Conservation (phyloP, 163 green algal genomes). For the Scenedesmus sp. region DNA sequence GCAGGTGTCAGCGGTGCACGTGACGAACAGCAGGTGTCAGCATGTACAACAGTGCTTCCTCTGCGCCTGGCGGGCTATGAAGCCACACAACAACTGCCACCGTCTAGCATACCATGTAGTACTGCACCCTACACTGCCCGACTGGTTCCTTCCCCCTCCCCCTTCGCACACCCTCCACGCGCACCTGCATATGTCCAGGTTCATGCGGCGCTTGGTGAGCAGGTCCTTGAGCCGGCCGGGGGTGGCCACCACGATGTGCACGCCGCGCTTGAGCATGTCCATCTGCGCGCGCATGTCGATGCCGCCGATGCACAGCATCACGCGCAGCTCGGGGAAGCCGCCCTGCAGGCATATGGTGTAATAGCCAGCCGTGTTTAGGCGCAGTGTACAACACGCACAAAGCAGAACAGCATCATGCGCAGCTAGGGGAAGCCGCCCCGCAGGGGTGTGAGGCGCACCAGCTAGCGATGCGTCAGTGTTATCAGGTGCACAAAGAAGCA, state of each 20-base stretch:
- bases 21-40: neutral
- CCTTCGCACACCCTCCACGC: neutral
- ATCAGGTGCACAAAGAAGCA: no score
- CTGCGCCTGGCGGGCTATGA: neutral
- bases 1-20: neutral
- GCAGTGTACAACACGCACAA: neutral
- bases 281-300: constrained; percentile 75
- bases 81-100: neutral
- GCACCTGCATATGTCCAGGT: constrained; percentile 90
- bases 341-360: constrained; percentile 51
- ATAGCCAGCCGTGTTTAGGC: neutral
- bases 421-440: no score
- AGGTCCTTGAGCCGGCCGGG: constrained; percentile 97
- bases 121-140: neutral
- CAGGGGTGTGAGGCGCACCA: no score
- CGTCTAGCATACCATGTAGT: neutral
- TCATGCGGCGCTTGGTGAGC: constrained; percentile 93
- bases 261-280: constrained; percentile 77
- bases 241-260: constrained; percentile 94
- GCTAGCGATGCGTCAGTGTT: no score
- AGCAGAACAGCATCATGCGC: neutral
- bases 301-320: constrained; percentile 92
- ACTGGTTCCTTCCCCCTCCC: no score
- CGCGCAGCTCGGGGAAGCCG: constrained; percentile 76
- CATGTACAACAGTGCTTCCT: neutral